These are phyloP conservation scores for Sporopachydermia lactativora DNA, from an alignment of 805 yeast species.

Conservation along the genomic window DNA sequence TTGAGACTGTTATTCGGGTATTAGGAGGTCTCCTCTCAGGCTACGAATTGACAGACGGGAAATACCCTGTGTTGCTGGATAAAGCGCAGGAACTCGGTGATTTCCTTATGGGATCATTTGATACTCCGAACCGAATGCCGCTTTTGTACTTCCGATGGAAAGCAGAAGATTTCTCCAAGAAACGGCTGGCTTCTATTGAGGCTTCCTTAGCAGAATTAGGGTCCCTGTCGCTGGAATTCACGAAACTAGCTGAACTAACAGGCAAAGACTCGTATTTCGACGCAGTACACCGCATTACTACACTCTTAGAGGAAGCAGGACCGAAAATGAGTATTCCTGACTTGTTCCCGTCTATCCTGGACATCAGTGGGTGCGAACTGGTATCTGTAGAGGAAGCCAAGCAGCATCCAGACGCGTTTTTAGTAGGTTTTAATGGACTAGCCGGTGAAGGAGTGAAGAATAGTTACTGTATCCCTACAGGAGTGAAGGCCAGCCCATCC, in stretches of 20 bases:
- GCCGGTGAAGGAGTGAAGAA: neutral
- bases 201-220: constrained; percentile 31
- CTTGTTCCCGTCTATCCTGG: constrained; percentile 29
- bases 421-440: neutral
- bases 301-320: constrained; percentile 22
- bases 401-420: neutral
- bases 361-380: constrained; percentile 35
- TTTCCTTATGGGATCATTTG: constrained; percentile 37
- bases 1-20: constrained; percentile 37
- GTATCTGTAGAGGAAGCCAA: constrained; percentile 2
- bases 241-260: constrained; percentile 37
- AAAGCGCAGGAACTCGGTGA: constrained; percentile 34
- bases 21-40: constrained; percentile 41
- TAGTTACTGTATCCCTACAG: neutral
- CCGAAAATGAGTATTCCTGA: constrained; percentile 24
- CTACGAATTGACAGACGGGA: constrained; percentile 17
- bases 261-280: constrained; percentile 33
- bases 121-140: constrained; percentile 46
- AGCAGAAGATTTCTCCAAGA: constrained; percentile 19
- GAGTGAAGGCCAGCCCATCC: neutral
- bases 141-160: constrained; percentile 30
- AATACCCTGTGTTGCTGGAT: constrained; percentile 19
- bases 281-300: constrained; percentile 31
- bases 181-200: neutral
- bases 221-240: constrained; percentile 36